Evolutionary conservation across 2,329 filamentous ascomycete genomes (phyloP).

Genomic region (Acrocalymma vagum): DNA sequence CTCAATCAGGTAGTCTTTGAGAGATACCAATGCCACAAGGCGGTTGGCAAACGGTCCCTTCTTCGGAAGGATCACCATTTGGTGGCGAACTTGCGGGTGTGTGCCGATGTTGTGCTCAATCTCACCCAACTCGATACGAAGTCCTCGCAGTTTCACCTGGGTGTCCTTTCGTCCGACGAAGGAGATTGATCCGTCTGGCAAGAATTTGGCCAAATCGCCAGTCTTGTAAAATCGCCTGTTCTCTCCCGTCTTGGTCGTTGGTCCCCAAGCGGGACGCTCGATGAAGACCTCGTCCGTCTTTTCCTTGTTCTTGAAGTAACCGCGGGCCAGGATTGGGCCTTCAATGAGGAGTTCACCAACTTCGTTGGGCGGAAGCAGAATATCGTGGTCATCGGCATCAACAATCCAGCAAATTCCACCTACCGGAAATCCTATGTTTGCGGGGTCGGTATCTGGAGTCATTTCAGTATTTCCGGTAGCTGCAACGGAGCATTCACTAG

Average conservation of each 20-base stretch:
- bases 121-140: constrained; percentile 51
- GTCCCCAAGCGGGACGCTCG: constrained; percentile 17
- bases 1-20: constrained; percentile 29
- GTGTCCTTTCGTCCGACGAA: constrained; percentile 18
- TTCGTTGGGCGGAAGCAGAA: constrained; percentile 18
- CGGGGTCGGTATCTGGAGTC: constrained; percentile 7
- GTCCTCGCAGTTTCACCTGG: constrained; percentile 37
- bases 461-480: constrained; percentile 2
- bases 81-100: constrained; percentile 36
- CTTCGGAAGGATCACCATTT: constrained; percentile 50
- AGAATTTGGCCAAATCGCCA: constrained; percentile 10
- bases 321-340: constrained; percentile 54
- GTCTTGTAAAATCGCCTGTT: constrained; percentile 9
- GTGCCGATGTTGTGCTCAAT: constrained; percentile 19
- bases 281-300: constrained; percentile 23
- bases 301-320: constrained; percentile 24
- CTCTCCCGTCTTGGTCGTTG: constrained; percentile 2
- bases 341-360: constrained; percentile 64
- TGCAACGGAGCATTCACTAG: constrained; percentile 9
- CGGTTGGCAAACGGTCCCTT: constrained; percentile 44
- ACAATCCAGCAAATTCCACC: constrained; percentile 3
- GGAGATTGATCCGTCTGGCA: constrained; percentile 9
- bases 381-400: constrained; percentile 11
- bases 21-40: constrained; percentile 52
- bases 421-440: constrained; percentile 4